phyloP scores from a whole-genome alignment of 768 basidiomycete genomes.

The Hericium coralloides region DNA sequence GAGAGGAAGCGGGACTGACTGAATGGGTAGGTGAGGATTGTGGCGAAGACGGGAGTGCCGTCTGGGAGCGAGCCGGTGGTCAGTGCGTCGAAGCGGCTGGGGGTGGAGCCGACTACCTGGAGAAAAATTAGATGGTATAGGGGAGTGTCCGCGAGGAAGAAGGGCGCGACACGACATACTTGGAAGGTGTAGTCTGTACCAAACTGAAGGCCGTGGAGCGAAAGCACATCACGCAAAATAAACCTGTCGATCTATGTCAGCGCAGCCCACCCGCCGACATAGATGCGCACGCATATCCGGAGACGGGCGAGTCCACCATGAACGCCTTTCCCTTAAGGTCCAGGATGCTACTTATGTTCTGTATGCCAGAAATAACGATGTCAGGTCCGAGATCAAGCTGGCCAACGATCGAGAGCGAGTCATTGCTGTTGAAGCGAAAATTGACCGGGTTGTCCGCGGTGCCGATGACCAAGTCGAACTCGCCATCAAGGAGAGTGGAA shows the following conservation, averaged over 20 bases:
- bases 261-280: background rate
- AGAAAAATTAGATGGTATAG: background rate
- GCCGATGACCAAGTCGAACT: background rate
- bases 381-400: background rate
- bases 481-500: background rate
- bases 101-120: background rate
- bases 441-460: slow-evolving; percentile 2
- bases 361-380: background rate
- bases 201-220: background rate
- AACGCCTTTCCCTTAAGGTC: background rate
- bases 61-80: background rate
- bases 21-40: slow-evolving; percentile 4
- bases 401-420: background rate
- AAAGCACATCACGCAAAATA: background rate
- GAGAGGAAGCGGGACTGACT: background rate
- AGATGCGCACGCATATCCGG: background rate
- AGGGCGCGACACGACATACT: background rate
- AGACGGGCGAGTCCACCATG: background rate
- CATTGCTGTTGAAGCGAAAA: slow-evolving; percentile 1
- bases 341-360: background rate
- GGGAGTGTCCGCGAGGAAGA: too few relatives aligned
- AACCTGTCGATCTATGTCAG: background rate
- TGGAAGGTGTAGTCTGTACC: background rate
- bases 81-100: background rate
- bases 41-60: slow-evolving; percentile 1